These are phyloP conservation scores for Cymodocea nodosa DNA, from an alignment of 116 monocot genomes.

Conservation along the genomic window DNA sequence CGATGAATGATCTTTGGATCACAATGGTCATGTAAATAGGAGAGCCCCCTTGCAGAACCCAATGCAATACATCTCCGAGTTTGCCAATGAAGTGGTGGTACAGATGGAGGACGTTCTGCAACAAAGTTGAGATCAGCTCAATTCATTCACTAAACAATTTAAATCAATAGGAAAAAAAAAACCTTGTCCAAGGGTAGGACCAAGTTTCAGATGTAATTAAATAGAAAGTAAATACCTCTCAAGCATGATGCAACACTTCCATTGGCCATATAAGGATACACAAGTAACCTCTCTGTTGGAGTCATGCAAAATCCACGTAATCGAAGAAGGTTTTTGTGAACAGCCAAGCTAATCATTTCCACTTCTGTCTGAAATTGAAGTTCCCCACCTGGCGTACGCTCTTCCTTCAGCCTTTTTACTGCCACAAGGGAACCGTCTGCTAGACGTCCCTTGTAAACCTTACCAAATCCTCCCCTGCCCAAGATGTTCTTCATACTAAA, in stretches of 20 bases:
- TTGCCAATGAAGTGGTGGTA: constrained; percentile 60
- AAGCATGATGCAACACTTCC: constrained; percentile 88
- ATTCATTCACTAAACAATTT: background rate
- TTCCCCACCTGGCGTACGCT: constrained; percentile 76
- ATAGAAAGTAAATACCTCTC: constrained; percentile 45
- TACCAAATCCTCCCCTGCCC: constrained; percentile 85
- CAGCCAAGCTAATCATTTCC: constrained; percentile 90
- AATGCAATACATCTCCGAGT: constrained; percentile 50
- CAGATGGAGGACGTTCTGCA: constrained; percentile 35
- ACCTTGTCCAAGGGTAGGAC: too few species aligned
- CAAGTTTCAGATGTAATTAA: background rate
- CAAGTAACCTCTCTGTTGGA: constrained; percentile 66
- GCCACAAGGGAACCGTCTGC: constrained; percentile 84
- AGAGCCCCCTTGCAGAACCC: constrained; percentile 71
- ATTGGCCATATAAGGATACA: constrained; percentile 89
- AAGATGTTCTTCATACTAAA: constrained; percentile 78
- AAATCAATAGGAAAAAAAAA: background rate
- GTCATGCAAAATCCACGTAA: constrained; percentile 92
- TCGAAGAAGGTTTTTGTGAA: constrained; percentile 66
- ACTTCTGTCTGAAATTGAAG: constrained; percentile 92
- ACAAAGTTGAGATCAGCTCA: background rate
- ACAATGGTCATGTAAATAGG: constrained; percentile 78
- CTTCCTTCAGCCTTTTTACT: constrained; percentile 86
- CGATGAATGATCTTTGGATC: constrained; percentile 85
- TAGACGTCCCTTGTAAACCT: constrained; percentile 81